Evolutionary conservation across 306 rosid species (phyloP).

Genomic region (Ochetophila trinervis): DNA sequence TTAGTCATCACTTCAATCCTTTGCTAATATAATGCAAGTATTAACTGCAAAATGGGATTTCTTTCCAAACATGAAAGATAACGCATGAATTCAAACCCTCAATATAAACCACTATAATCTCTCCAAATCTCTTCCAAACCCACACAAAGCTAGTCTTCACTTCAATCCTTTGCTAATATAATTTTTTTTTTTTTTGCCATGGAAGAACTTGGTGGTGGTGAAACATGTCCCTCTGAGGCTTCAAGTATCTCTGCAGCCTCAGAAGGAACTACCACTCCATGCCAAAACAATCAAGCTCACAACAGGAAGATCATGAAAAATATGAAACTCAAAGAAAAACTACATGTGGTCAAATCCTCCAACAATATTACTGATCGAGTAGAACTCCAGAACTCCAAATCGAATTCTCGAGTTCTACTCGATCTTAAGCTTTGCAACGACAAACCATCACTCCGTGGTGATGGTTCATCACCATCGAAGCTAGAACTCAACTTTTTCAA

Average conservation of each 20-base stretch:
- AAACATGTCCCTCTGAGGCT: conserved; percentile 34
- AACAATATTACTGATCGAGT: too few species aligned
- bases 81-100: conserved; percentile 32
- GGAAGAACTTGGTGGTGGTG: conserved; percentile 17
- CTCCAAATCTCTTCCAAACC: conserved; percentile 8
- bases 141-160: conserved; percentile 10
- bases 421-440: conserved; percentile 40
- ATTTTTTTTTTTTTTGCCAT: conserved; percentile 14
- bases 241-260: conserved; percentile 47
- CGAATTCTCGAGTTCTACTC: conserved; percentile 23
- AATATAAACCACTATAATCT: conserved; percentile 29
- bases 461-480: background rate
- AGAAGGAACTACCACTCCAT: background rate
- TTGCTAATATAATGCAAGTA: conserved; percentile 11
- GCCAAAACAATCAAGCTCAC: background rate
- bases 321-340: conserved; percentile 28
- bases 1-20: conserved; percentile 20
- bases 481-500: conserved; percentile 34
- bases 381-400: conserved; percentile 12
- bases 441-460: background rate
- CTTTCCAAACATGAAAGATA: conserved; percentile 25
- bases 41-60: conserved; percentile 30
- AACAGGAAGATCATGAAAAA: background rate
- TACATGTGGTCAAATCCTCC: too few species aligned
- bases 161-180: too few species aligned